Conservation (phyloP, 148 eudicot species). For the Dysphania ambrosioides region DNA sequence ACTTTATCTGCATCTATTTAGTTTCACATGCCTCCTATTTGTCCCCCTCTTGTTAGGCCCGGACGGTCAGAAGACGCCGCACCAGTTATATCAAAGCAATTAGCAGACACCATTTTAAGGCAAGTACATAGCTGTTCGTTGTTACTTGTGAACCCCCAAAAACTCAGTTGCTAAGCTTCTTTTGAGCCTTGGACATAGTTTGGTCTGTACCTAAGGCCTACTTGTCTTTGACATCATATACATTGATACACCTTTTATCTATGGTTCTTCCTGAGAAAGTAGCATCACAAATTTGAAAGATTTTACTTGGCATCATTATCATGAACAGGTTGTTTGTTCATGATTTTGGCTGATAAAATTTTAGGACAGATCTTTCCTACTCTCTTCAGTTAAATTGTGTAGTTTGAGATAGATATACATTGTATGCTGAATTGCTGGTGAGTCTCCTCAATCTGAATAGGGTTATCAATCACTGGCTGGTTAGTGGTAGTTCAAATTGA, state of each 20-base stretch:
- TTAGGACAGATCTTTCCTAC: no score
- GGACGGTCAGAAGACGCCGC: conserved; percentile 83
- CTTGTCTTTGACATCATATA: neutral
- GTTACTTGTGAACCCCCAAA: neutral
- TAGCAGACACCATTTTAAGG: conserved; percentile 75
- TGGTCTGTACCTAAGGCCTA: neutral
- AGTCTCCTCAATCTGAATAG: neutral
- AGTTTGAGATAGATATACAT: neutral
- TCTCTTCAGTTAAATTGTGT: neutral
- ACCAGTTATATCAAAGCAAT: conserved; percentile 79
- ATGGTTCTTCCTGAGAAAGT: neutral
- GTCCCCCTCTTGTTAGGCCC: conserved; percentile 85
- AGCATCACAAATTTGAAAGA: neutral
- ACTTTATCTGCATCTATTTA: conserved; percentile 56
- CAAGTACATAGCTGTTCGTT: conserved; percentile 15
- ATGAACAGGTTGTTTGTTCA: neutral
- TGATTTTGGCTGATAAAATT: neutral
- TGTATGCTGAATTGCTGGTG: no score
- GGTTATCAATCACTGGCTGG: neutral
- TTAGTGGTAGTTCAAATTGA: neutral
- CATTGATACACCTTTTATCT: neutral
- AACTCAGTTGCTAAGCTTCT: neutral
- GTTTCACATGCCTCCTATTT: conserved; percentile 95
- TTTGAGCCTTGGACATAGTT: neutral
- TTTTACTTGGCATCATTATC: neutral